Evolutionary conservation across 768 basidiomycete genomes (phyloP).

Genomic region (Mycena capillaripes): DNA sequence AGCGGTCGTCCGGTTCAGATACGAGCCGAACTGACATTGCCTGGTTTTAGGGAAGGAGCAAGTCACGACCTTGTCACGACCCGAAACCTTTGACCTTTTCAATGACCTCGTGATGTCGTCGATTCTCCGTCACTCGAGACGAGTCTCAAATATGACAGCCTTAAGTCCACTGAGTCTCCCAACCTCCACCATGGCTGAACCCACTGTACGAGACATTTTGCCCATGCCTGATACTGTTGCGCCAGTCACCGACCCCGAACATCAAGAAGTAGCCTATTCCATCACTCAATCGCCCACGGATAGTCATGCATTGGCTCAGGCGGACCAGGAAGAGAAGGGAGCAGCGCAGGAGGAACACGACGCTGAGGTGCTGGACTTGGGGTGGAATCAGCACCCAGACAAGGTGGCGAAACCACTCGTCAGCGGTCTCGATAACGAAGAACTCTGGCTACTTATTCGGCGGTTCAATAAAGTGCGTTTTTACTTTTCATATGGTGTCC

Average conservation of each 20-base stretch:
- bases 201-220: conserved; percentile 23
- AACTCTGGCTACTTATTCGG: conserved; percentile 53
- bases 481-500: conserved; percentile 1
- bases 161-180: no score
- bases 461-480: conserved; percentile 56
- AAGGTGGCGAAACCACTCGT: conserved; percentile 46
- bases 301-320: conserved; percentile 25
- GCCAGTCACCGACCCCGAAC: conserved; percentile 25
- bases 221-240: conserved; percentile 22
- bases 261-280: conserved; percentile 18
- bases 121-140: no score
- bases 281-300: conserved; percentile 23
- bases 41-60: no score
- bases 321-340: conserved; percentile 16
- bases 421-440: conserved; percentile 52
- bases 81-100: no score
- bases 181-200: conserved; percentile 15
- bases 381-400: conserved; percentile 22
- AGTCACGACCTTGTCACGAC: no score
- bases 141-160: no score
- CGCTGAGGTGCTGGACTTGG: conserved; percentile 23
- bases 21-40: no score
- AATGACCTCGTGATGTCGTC: no score
- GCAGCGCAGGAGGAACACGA: conserved; percentile 12
- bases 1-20: no score